These are phyloP conservation scores for Rhododendron griersonianum DNA, from an alignment of 148 eudicot genomes.

Conservation along the genomic window DNA sequence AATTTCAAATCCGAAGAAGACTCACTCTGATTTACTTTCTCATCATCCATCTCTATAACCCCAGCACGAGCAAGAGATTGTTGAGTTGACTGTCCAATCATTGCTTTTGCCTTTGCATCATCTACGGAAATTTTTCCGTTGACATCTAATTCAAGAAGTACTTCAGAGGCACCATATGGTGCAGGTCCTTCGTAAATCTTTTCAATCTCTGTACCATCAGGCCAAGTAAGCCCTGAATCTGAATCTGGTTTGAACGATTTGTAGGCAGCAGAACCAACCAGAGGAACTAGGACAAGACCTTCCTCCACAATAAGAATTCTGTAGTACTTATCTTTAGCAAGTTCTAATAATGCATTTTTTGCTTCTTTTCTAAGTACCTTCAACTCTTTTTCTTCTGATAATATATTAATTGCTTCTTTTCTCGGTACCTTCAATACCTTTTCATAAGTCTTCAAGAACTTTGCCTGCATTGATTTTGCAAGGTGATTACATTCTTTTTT, in stretches of 20 bases:
- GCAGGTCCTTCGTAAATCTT: slow-evolving; percentile 50
- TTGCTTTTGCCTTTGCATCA: slow-evolving; percentile 57
- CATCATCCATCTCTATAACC: slow-evolving; percentile 66
- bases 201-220: slow-evolving; percentile 75
- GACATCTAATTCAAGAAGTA: slow-evolving; percentile 62
- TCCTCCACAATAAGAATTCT: slow-evolving; percentile 71
- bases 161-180: slow-evolving; percentile 66
- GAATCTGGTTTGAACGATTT: slow-evolving; percentile 59
- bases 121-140: slow-evolving; percentile 49
- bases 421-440: slow-evolving; percentile 51
- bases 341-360: slow-evolving; percentile 56
- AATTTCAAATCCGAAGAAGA: slow-evolving; percentile 27
- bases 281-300: slow-evolving; percentile 73
- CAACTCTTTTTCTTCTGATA: slow-evolving; percentile 34
- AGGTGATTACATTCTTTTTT: slow-evolving; percentile 1
- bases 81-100: slow-evolving; percentile 67
- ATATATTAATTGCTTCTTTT: slow-evolving; percentile 61
- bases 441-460: slow-evolving; percentile 40
- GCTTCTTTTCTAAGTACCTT: slow-evolving; percentile 50
- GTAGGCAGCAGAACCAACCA: slow-evolving; percentile 79
- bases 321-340: slow-evolving; percentile 63
- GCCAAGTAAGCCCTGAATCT: slow-evolving; percentile 76
- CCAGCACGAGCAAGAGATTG: slow-evolving; percentile 84
- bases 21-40: slow-evolving; percentile 23
- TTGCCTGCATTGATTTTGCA: slow-evolving; percentile 46